phyloP scores from a whole-genome alignment of 2,329 filamentous ascomycete species.

The Colletotrichum camelliae region DNA sequence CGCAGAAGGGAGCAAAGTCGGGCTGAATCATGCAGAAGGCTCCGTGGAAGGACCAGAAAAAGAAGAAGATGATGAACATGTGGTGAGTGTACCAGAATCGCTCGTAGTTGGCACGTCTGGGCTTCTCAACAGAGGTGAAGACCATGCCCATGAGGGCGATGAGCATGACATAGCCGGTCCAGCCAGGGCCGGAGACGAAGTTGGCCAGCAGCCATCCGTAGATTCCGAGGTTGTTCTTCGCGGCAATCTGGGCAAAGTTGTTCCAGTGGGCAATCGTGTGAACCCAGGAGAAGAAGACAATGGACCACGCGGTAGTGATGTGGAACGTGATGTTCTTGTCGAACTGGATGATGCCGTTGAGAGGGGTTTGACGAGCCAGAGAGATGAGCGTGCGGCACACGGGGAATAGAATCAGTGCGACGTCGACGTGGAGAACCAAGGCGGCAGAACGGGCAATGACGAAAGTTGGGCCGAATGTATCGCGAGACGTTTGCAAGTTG shows the following conservation, averaged over 20 bases:
- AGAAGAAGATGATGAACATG: slow-evolving; percentile 86
- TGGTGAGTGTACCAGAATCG: slow-evolving; percentile 93
- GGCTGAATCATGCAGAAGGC: slow-evolving; percentile 92
- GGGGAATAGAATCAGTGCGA: slow-evolving; percentile 79
- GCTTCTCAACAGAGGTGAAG: slow-evolving; percentile 77
- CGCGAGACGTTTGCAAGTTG: slow-evolving; percentile 68
- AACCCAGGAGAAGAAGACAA: slow-evolving; percentile 87
- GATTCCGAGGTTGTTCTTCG: slow-evolving; percentile 77
- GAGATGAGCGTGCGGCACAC: slow-evolving; percentile 87
- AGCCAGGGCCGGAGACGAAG: slow-evolving; percentile 80
- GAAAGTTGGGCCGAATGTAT: slow-evolving; percentile 77
- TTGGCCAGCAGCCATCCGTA: slow-evolving; percentile 81
- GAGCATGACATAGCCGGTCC: slow-evolving; percentile 88
- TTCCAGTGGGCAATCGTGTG: slow-evolving; percentile 89
- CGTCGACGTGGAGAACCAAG: slow-evolving; percentile 80
- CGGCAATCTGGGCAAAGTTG: slow-evolving; percentile 80
- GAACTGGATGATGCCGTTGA: slow-evolving; percentile 87
- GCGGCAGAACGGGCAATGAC: slow-evolving; percentile 79
- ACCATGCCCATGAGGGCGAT: slow-evolving; percentile 80
- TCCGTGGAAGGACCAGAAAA: slow-evolving; percentile 90
- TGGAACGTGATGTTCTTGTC: slow-evolving; percentile 92
- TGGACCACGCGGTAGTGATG: slow-evolving; percentile 84
- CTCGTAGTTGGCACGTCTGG: slow-evolving; percentile 81
- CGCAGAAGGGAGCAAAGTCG: slow-evolving; percentile 80
- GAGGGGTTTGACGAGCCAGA: slow-evolving; percentile 77